Percentiles rank a stretch among this genome's conserved stretches.
These are phyloP conservation scores for Hypoxylon cercidicola DNA, from an alignment of 495 filamentous ascomycete species.

Conservation along the genomic window DNA sequence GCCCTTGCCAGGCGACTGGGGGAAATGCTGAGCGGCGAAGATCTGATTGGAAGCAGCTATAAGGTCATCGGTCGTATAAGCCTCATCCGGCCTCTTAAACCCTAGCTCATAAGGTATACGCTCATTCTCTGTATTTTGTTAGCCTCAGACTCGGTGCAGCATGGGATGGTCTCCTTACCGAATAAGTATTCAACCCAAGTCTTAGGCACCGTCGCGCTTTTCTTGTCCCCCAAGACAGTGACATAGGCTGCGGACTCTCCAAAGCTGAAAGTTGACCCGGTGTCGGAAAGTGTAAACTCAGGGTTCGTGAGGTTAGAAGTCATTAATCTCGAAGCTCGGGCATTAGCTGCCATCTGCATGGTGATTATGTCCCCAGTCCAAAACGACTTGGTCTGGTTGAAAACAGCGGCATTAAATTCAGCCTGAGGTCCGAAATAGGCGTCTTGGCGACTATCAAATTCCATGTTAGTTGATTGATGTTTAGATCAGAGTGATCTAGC, in stretches of 20 bases:
- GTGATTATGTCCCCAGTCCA: constrained; percentile 54
- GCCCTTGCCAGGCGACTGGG: constrained; percentile 17
- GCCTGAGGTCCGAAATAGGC: constrained; percentile 54
- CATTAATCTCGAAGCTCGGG: constrained; percentile 55
- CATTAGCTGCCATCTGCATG: constrained; percentile 54
- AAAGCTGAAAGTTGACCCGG: constrained; percentile 53
- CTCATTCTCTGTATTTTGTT: constrained; percentile 55
- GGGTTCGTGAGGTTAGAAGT: constrained; percentile 60
- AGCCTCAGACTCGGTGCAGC: constrained; percentile 14
- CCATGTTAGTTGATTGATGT: constrained; percentile 6
- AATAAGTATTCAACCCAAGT: constrained; percentile 59
- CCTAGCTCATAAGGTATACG: constrained; percentile 58
- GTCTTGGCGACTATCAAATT: constrained; percentile 53
- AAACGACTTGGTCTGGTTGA: constrained; percentile 55
- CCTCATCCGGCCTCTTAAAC: constrained; percentile 30
- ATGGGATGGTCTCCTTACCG: constrained; percentile 44
- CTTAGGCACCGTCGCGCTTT: constrained; percentile 49
- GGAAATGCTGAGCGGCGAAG: constrained; percentile 12
- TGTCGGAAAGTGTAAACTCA: constrained; percentile 46
- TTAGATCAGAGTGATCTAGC: neutral
- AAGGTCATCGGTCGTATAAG: constrained; percentile 11
- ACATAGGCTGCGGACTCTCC: constrained; percentile 61
- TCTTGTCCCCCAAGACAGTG: constrained; percentile 55
- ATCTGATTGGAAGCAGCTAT: neutral
- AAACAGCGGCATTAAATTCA: constrained; percentile 59